phyloP scores from a whole-genome alignment of 2,329 filamentous ascomycete species.

The Xylariaceae sp. region DNA sequence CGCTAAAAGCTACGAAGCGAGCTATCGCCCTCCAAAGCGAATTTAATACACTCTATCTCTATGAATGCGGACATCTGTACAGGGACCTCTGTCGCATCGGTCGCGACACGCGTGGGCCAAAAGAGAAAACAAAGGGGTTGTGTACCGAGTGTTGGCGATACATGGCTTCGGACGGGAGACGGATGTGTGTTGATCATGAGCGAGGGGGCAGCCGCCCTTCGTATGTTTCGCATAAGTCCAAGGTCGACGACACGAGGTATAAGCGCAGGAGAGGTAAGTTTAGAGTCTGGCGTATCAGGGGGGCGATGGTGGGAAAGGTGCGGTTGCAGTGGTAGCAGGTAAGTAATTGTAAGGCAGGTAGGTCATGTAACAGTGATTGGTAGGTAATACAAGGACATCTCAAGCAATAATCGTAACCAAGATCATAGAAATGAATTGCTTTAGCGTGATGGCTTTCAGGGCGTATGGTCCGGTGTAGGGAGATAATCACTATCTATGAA shows the following conservation, averaged over 20 bases:
- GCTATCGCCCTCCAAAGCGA: background rate
- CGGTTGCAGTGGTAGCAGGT: background rate
- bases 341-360: background rate
- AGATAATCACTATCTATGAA: no score
- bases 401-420: no score
- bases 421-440: no score
- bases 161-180: conserved; percentile 5
- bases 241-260: background rate
- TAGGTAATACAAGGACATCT: no score
- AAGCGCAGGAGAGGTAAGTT: background rate
- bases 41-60: background rate
- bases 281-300: conserved; percentile 7
- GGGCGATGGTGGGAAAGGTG: background rate
- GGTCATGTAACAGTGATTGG: no score
- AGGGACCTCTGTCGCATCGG: background rate
- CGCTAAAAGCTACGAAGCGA: conserved; percentile 12
- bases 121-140: background rate
- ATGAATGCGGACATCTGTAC: conserved; percentile 19
- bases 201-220: background rate
- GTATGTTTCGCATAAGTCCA: background rate
- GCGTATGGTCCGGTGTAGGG: no score
- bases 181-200: background rate
- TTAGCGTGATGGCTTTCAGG: no score
- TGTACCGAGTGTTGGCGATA: conserved; percentile 19
- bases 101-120: background rate